phyloP scores from a whole-genome alignment of 2,329 filamentous ascomycete genomes.

The Botrytis aclada region DNA sequence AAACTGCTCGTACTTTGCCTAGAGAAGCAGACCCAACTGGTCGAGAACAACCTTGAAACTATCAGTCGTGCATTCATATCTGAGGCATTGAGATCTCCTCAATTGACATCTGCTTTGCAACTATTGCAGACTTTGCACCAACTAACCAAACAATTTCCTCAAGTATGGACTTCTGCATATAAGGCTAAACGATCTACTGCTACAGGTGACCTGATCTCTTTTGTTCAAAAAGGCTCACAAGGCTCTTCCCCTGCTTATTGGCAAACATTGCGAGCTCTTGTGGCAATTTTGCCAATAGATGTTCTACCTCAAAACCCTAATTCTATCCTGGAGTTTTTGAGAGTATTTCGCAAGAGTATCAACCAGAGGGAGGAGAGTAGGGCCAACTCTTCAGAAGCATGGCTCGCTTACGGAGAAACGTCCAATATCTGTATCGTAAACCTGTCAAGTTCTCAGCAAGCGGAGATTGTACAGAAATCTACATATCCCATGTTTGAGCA shows the following conservation, averaged over 20 bases:
- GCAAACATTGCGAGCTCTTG: constrained; percentile 61
- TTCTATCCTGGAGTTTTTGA: constrained; percentile 59
- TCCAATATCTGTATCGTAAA: constrained; percentile 51
- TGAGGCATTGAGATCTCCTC: constrained; percentile 69
- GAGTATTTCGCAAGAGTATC: constrained; percentile 68
- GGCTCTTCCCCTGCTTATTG: constrained; percentile 71
- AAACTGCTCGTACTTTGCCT: constrained; percentile 51
- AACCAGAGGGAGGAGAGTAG: constrained; percentile 71
- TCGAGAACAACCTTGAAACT: constrained; percentile 50
- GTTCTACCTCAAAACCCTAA: constrained; percentile 53
- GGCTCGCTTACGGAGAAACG: constrained; percentile 70
- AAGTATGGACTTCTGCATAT: constrained; percentile 67
- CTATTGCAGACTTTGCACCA: constrained; percentile 64
- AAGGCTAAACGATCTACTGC: constrained; percentile 54
- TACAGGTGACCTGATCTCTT: constrained; percentile 59
- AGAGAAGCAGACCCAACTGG: constrained; percentile 45
- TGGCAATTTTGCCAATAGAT: constrained; percentile 54
- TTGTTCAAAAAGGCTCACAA: constrained; percentile 82
- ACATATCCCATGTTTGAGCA: constrained; percentile 55
- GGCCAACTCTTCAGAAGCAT: constrained; percentile 65
- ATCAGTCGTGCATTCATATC: constrained; percentile 62
- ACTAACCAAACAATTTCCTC: constrained; percentile 62
- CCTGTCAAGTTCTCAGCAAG: constrained; percentile 45
- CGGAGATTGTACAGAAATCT: constrained; percentile 47
- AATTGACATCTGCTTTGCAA: constrained; percentile 70